Conservation (phyloP, 805 yeast species). For the Cyberlindnera misumaiensis region DNA sequence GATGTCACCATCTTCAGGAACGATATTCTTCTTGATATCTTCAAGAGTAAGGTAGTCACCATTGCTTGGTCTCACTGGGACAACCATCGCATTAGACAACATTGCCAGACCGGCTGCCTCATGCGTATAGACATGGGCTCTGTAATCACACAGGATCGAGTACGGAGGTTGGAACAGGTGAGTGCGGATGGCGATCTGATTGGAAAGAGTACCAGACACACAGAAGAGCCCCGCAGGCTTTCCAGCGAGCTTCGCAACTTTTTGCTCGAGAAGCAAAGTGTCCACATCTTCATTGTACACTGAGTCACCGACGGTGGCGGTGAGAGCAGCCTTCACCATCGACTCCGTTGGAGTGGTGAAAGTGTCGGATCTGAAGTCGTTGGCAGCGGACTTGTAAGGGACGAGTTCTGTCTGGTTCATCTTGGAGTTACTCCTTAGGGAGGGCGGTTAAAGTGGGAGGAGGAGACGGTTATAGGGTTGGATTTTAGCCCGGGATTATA, state of each 20-base stretch:
- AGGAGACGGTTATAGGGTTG: not conserved
- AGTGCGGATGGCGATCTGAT: slow-evolving; percentile 81
- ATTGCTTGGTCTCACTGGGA: slow-evolving; percentile 73
- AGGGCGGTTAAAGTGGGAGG: not conserved
- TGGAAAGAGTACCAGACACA: slow-evolving; percentile 85
- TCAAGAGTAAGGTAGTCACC: slow-evolving; percentile 72
- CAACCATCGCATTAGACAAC: slow-evolving; percentile 86
- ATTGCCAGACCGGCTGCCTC: slow-evolving; percentile 92
- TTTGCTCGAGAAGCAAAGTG: slow-evolving; percentile 56
- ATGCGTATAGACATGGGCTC: slow-evolving; percentile 73
- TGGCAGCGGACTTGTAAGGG: slow-evolving; percentile 41
- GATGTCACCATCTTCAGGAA: slow-evolving; percentile 71
- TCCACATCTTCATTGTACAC: slow-evolving; percentile 80
- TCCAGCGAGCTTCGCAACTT: slow-evolving; percentile 65
- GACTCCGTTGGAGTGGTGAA: slow-evolving; percentile 80
- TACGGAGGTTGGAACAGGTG: slow-evolving; percentile 79
- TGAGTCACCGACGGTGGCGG: slow-evolving; percentile 72
- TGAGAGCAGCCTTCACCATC: slow-evolving; percentile 58
- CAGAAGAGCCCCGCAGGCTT: slow-evolving; percentile 78
- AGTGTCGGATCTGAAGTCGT: slow-evolving; percentile 72
- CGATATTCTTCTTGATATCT: slow-evolving; percentile 54
- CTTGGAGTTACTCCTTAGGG: not conserved
- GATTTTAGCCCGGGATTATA: too few relatives aligned
- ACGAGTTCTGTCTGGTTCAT: slow-evolving; percentile 38
- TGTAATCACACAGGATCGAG: slow-evolving; percentile 71